Evolutionary conservation across 495 filamentous ascomycete species (phyloP).

Genomic region (Thermothielavioides terrestris): DNA sequence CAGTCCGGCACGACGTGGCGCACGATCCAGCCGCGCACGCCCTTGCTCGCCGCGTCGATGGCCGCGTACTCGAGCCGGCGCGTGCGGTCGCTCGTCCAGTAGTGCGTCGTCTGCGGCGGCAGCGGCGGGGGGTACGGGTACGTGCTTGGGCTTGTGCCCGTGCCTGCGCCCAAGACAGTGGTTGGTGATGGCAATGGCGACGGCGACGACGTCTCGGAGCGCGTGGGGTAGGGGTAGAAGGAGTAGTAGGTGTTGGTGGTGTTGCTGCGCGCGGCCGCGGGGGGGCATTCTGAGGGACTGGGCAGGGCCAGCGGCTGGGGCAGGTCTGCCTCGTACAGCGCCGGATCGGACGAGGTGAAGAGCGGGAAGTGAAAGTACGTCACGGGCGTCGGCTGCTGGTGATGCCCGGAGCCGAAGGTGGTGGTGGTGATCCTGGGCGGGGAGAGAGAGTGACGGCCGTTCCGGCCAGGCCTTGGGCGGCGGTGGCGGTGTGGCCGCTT

Average conservation of each 20-base stretch:
- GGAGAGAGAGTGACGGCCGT: slow-evolving; percentile 21
- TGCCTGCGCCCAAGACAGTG: no score
- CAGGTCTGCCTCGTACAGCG: slow-evolving; percentile 11
- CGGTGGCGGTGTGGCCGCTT: no score
- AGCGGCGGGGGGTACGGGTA: slow-evolving; percentile 18
- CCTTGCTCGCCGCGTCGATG: slow-evolving; percentile 46
- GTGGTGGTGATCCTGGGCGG: slow-evolving; percentile 15
- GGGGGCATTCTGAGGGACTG: not conserved
- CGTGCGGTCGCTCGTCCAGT: slow-evolving; percentile 49
- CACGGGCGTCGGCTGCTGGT: slow-evolving; percentile 25
- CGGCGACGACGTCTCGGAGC: no score
- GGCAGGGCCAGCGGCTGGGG: not conserved
- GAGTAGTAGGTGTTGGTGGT: not conserved
- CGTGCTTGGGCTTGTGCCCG: no score
- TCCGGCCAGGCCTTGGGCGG: slow-evolving; percentile 26
- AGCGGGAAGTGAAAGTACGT: slow-evolving; percentile 42
- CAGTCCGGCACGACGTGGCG: slow-evolving; percentile 46
- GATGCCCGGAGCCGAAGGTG: slow-evolving; percentile 1
- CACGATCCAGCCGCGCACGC: slow-evolving; percentile 46
- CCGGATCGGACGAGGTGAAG: slow-evolving; percentile 37
- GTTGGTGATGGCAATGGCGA: no score
- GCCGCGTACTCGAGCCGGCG: slow-evolving; percentile 49
- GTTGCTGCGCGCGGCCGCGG: not conserved
- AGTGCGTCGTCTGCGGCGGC: slow-evolving; percentile 47
- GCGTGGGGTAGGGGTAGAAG: not conserved